Conservation (phyloP, 2,329 filamentous ascomycete species). For the Aspergillus sp. region DNA sequence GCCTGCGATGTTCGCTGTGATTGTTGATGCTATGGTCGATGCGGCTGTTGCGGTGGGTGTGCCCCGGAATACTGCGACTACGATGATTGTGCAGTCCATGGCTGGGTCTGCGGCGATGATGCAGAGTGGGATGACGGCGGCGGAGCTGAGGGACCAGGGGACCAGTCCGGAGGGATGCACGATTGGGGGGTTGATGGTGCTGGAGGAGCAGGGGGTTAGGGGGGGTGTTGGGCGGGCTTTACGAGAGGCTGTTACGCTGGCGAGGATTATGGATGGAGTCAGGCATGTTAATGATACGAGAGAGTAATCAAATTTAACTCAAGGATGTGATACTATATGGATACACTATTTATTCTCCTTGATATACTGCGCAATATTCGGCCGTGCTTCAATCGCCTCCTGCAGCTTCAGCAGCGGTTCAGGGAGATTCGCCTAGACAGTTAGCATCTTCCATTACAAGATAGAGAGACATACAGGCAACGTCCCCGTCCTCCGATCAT, state of each 20-base stretch:
- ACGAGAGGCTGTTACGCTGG: slow-evolving; percentile 60
- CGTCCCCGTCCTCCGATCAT: slow-evolving; percentile 3
- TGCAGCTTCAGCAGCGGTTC: not conserved
- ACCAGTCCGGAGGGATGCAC: slow-evolving; percentile 64
- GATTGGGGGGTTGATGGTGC: slow-evolving; percentile 59
- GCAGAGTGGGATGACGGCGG: slow-evolving; percentile 59
- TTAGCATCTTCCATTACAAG: not conserved
- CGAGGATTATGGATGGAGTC: slow-evolving; percentile 25
- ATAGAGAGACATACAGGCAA: not conserved
- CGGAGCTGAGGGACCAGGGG: slow-evolving; percentile 60
- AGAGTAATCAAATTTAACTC: not conserved
- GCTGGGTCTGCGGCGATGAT: slow-evolving; percentile 60
- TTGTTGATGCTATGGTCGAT: slow-evolving; percentile 61
- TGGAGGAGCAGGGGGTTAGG: slow-evolving; percentile 59
- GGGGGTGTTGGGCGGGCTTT: slow-evolving; percentile 57
- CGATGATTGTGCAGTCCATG: slow-evolving; percentile 65
- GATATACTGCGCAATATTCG: not conserved
- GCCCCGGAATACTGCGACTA: slow-evolving; percentile 58
- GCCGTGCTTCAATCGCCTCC: not conserved
- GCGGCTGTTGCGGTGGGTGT: slow-evolving; percentile 64
- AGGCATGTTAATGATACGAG: slow-evolving; percentile 9
- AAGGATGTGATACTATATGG: not conserved
- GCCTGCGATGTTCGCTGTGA: slow-evolving; percentile 60
- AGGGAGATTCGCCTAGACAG: not conserved
- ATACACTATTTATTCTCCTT: not conserved